Evolutionary conservation across 1,139 yeast species (phyloP).

Genomic region (Groenewaldozyma auringiensis): DNA sequence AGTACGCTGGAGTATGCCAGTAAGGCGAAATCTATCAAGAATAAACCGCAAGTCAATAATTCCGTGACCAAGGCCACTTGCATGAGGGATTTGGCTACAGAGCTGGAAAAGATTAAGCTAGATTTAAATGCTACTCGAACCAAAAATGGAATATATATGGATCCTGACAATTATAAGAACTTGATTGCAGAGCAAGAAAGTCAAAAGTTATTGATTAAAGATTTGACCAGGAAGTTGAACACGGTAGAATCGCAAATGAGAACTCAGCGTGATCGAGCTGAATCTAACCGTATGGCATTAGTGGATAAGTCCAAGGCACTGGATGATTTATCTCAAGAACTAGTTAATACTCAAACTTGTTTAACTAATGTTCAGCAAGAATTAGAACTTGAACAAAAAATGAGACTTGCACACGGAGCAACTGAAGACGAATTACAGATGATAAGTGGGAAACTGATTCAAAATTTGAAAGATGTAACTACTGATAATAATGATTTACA

Average conservation of each 20-base stretch:
- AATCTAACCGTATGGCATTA: constrained; percentile 22
- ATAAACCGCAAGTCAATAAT: constrained; percentile 60
- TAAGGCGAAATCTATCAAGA: constrained; percentile 66
- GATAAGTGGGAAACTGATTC: constrained; percentile 25
- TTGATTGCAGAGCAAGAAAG: constrained; percentile 44
- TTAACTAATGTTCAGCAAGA: constrained; percentile 19
- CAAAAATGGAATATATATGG: constrained; percentile 60
- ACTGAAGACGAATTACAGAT: constrained; percentile 26
- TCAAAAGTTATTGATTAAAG: constrained; percentile 38
- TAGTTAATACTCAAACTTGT: constrained; percentile 15
- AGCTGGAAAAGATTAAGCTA: constrained; percentile 50
- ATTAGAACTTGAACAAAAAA: constrained; percentile 22
- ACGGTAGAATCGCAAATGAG: constrained; percentile 40
- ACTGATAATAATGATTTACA: constrained; percentile 23
- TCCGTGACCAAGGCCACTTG: constrained; percentile 44
- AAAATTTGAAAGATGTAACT: constrained; percentile 24
- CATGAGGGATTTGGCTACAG: constrained; percentile 44
- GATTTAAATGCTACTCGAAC: constrained; percentile 56
- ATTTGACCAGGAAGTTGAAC: constrained; percentile 40
- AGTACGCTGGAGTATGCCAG: constrained; percentile 82
- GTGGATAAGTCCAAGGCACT: constrained; percentile 24
- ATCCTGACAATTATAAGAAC: constrained; percentile 43
- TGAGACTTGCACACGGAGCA: constrained; percentile 27
- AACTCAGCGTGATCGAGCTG: constrained; percentile 27
- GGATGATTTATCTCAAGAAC: constrained; percentile 16